Base-by-base conservation (phyloP, 2,329 filamentous ascomycete species). In the Cladophialophora exuberans region DNA sequence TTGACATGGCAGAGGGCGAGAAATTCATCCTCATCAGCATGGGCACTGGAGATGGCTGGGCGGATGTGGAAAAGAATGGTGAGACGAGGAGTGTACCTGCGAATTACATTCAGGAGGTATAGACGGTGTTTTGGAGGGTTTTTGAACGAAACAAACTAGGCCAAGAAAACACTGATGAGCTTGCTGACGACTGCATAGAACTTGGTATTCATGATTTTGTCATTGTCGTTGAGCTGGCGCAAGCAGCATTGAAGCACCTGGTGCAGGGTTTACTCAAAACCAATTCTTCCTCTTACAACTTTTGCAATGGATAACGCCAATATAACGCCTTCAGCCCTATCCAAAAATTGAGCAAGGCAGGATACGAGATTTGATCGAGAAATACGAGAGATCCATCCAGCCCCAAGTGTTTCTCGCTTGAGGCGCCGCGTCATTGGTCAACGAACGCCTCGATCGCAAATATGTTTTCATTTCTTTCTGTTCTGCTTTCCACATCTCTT, bases 11-110 rank as follows among this genome's bases (percentile, higher is more conserved):
- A 1, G 93, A 96, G 72, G 94, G 94, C 1, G 94, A 99, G 73
- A 83, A 86, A 47, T 95, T 99, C 66, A 91, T 99, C 33, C 78
- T 99, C 26, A 85, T 97, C 58, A 91, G 86, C 66, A 86, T 89
- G 53, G 93, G 97, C 68, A 82, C 86, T 0, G 94, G 94, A 1
- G 94, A 97, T 75, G 94, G 94, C 0, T 99, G 94, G 94, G 90
- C 87, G 23, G 94, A 97, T 75, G 94, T 99, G 15, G 94, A 97
- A 76, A 91, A 90, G 72, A 91, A 90, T 15, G 92, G 92, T 1
- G 78, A 85, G 35, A 90, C 86, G 44, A 47, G 55, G 28, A 96
- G 91, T 70, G 94, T 99, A 50, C 94, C 94, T 41, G 92, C 92
- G 31, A 96, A 90, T 71, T 99, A 97, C 76, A 83, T 97, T 56